phyloP scores from a whole-genome alignment of 441 rosid genomes.

The Biscutella auriculata region DNA sequence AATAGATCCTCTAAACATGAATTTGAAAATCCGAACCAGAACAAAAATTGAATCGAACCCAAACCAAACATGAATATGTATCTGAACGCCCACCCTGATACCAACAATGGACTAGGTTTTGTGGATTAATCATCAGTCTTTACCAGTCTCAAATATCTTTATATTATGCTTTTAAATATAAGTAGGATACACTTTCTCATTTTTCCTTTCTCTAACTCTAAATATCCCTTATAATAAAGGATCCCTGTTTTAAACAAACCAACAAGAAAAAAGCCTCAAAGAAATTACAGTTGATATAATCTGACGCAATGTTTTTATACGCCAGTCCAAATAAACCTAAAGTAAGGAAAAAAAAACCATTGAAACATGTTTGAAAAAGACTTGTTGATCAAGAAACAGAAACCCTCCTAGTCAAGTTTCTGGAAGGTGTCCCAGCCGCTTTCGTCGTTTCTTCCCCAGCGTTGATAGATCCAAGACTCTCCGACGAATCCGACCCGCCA shows the following conservation, averaged over 20 bases:
- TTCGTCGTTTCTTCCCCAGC: conserved; percentile 31
- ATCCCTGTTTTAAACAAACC: neutral
- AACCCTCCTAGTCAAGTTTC: conserved; percentile 38
- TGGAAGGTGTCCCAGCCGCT: conserved; percentile 48
- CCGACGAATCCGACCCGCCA: conserved; percentile 54
- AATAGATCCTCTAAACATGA: too few relatives aligned
- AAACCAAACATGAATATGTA: too few relatives aligned
- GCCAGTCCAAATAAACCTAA: neutral
- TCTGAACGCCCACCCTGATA: too few relatives aligned
- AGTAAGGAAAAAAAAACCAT: neutral
- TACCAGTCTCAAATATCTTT: too few relatives aligned
- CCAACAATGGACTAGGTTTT: too few relatives aligned
- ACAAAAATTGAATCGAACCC: too few relatives aligned
- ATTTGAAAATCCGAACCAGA: too few relatives aligned
- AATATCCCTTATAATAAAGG: neutral
- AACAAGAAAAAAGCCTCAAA: neutral
- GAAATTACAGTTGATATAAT: conserved; percentile 11
- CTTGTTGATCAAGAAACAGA: conserved; percentile 46
- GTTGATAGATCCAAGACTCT: conserved; percentile 45
- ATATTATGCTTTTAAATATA: too few relatives aligned
- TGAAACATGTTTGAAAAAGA: neutral
- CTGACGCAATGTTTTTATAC: neutral
- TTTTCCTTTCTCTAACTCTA: neutral
- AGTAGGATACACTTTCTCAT: neutral
- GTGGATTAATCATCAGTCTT: too few relatives aligned